phyloP scores from a whole-genome alignment of 2,329 filamentous ascomycete genomes.

The Fusarium sp. region DNA sequence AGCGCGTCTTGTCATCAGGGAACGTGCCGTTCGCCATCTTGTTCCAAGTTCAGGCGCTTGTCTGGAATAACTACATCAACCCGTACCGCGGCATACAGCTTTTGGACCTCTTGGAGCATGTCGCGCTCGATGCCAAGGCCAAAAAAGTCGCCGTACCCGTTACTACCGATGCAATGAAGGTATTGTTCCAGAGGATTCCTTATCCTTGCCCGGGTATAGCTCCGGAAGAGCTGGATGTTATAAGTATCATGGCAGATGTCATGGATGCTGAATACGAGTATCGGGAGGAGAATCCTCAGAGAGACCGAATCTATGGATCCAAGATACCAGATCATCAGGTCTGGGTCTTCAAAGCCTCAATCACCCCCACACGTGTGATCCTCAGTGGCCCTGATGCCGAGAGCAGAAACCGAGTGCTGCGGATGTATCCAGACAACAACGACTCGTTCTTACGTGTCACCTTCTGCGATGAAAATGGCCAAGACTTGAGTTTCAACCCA shows the following conservation, averaged over 20 bases:
- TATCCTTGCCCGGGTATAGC: slow-evolving; percentile 69
- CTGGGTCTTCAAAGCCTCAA: slow-evolving; percentile 68
- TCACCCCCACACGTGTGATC: slow-evolving; percentile 73
- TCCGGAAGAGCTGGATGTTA: slow-evolving; percentile 57
- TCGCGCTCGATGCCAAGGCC: slow-evolving; percentile 47
- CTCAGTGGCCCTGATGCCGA: slow-evolving; percentile 76
- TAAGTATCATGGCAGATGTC: slow-evolving; percentile 59
- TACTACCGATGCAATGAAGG: slow-evolving; percentile 68
- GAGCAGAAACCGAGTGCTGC: slow-evolving; percentile 78
- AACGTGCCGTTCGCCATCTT: slow-evolving; percentile 65
- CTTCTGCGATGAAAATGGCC: slow-evolving; percentile 82
- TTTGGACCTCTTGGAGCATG: slow-evolving; percentile 58
- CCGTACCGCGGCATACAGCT: slow-evolving; percentile 67
- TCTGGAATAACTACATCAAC: slow-evolving; percentile 74
- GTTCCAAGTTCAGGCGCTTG: slow-evolving; percentile 76
- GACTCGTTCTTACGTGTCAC: slow-evolving; percentile 79
- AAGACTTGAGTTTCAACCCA: slow-evolving; percentile 72
- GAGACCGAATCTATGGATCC: slow-evolving; percentile 48
- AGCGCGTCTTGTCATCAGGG: slow-evolving; percentile 44
- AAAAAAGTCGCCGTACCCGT: slow-evolving; percentile 55
- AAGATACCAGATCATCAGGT: slow-evolving; percentile 59
- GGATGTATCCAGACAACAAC: slow-evolving; percentile 72
- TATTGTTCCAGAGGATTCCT: slow-evolving; percentile 66
- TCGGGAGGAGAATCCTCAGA: slow-evolving; percentile 42
- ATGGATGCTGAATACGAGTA: slow-evolving; percentile 59